Evolutionary conservation across 23 red algal genomes (phyloP), one percentile per base, ranked within the genome.

Genomic region (Gracilaria vermiculophylla): DNA sequence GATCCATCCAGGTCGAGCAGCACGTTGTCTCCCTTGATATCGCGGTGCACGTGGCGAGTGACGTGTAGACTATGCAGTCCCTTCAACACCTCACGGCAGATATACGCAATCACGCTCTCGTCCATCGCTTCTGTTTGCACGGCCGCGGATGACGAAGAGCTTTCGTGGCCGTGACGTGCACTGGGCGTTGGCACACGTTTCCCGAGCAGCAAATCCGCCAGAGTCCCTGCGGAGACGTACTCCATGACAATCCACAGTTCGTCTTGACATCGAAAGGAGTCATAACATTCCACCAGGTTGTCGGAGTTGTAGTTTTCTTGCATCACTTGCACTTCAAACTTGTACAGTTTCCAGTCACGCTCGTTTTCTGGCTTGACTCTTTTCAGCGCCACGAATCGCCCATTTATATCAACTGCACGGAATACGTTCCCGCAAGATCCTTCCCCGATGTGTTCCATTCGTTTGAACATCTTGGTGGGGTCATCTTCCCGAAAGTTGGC

Each of bases 231-330:
- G 16, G 93, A 93, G 51, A 98, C 83, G 49, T 92, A 94, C 57
- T 98, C 96, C 91, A 98, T 91, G 25, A 95, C 92, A 44, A 98
- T 94, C 91, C 91, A 98, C 42, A 95, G 76, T 34, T 77, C 48
- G 31, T 94, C 66, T 1, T 60, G 45, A 58, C 73, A 81, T 73
- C 85, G 76, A 48, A 88, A 98, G 0, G 96, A 78, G 51, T 95
- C 96, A 17, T 81, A 84, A 53, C 88, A 96, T 20, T 73, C 70
- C 13, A 96, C 94, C 21, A 96, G 82, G 53, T 78, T 74, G 0
- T 83, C 78, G 16, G 62, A 62, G 16, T 69, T 36, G 11, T 60
- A 41, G 17, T 76, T 61, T 27, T 83, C 78, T 19, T 77, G 77
- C 89, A 93, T 93, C 47, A 93, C 89, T 20, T 78, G 78, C 52